Conservation (phyloP, 2,329 filamentous ascomycete genomes). For the Nemania serpens region DNA sequence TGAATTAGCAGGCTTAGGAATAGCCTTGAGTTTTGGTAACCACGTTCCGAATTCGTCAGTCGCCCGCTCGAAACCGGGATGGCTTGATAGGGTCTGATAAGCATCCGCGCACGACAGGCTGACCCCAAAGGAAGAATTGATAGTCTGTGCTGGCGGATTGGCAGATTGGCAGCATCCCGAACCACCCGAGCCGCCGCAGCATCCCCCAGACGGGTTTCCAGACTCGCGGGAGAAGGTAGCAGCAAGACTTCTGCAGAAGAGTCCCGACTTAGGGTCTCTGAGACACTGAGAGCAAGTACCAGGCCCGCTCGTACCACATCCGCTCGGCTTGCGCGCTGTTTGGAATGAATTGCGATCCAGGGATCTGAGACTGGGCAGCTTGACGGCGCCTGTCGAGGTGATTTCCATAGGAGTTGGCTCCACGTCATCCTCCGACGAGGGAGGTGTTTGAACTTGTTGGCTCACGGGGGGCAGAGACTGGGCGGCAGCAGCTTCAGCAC, state of each 20-base stretch:
- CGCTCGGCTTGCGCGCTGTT: slow-evolving; percentile 36
- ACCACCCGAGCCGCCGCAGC: slow-evolving; percentile 65
- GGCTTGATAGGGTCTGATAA: slow-evolving; percentile 77
- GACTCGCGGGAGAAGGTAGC: slow-evolving; percentile 60
- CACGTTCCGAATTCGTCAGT: slow-evolving; percentile 75
- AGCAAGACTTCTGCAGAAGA: slow-evolving; percentile 82
- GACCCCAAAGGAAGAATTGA: slow-evolving; percentile 47
- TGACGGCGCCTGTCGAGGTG: slow-evolving; percentile 63
- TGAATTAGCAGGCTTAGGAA: slow-evolving; percentile 47
- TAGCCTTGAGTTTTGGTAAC: slow-evolving; percentile 73
- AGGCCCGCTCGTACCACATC: slow-evolving; percentile 70
- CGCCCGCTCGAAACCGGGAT: slow-evolving; percentile 75
- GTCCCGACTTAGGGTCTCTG: slow-evolving; percentile 75
- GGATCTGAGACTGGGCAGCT: slow-evolving; percentile 55
- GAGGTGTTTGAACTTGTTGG: slow-evolving; percentile 60
- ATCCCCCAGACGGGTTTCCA: slow-evolving; percentile 50
- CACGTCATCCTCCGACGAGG: slow-evolving; percentile 65
- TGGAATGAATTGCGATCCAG: slow-evolving; percentile 40
- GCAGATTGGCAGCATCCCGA: slow-evolving; percentile 66
- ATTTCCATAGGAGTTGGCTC: slow-evolving; percentile 62
- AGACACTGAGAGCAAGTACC: slow-evolving; percentile 81
- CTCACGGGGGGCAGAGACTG: slow-evolving; percentile 48
- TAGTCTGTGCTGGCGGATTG: slow-evolving; percentile 34
- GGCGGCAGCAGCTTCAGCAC: slow-evolving; percentile 62
- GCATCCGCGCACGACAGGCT: slow-evolving; percentile 76